Evolutionary conservation across 129 eudicot genomes (phyloP).

Genomic region (carrot (Daucus carota)): DH1_v3.0 NC_030386.2:28165501-28166000

Average conservation of each 20-base stretch:
- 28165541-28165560: constrained; percentile 10
- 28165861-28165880: constrained; percentile 75
- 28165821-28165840: constrained; percentile 60
- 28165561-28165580: constrained; percentile 17
- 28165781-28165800: constrained; percentile 18
- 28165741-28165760: constrained; percentile 7
- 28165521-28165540: constrained; percentile 9
- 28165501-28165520: background rate
- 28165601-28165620: background rate
- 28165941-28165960: background rate
- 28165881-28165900: constrained; percentile 55
- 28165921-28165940: background rate
- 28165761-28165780: background rate
- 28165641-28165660: constrained; percentile 18
- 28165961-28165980: background rate
- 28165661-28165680: constrained; percentile 8
- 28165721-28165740: constrained; percentile 14
- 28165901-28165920: constrained; percentile 1
- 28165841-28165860: constrained; percentile 87
- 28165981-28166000: too few relatives aligned
- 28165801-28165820: constrained; percentile 50
- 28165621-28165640: background rate
- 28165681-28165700: background rate
- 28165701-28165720: constrained; percentile 16
- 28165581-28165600: constrained; percentile 20